Base-by-base conservation (phyloP, 176 grass and related monocot species). In the Elaeis guineensis region DNA sequence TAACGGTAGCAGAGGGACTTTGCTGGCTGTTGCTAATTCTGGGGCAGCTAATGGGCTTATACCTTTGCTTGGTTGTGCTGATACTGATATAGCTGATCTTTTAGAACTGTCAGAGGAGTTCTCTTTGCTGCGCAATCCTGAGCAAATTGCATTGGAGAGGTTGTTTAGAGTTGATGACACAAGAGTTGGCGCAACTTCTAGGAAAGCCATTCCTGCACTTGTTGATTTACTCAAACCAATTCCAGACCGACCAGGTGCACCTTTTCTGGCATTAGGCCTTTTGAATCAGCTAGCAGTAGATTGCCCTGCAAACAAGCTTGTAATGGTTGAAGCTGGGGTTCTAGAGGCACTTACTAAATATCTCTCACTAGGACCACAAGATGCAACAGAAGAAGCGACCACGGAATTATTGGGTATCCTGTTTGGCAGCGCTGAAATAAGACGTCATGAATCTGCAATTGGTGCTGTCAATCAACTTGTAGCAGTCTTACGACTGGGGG, bases 181-280 rank as follows among this genome's bases (percentile, higher is more conserved):
- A 58, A 79, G 88, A 59, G 70, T 86, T 76, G 82, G 94, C n/a
- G 22, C 88, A 73, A 86, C 94, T 79, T 89, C 88, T 62, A 85
- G 83, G 71, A 99, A 99, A 89, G 81, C 79, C 50, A 99, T 93
- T 72, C 88, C 88, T 79, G 70, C 76, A 80, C 88, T 99, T 80
- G 94, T 99, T 72, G 88, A 99, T 83, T 70, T 99, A 74, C 88
- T 99, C 70, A 99, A 99, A 78, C 94, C 94, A 53, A 99, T 99
- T 74, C 94, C 94, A 53, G 94, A 93, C 63, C 76, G 94, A 79
- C 94, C 94, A 67, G 89, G 94, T 62, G 94, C 94, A 83, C 94
- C 94, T 79, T 92, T 81, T 77, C 79, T 99, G 79, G 73, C 94
- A 23, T 88, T 99, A 53, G 69, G 82, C 75, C 79, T 99, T 75